phyloP scores from a whole-genome alignment of 2,329 filamentous ascomycete genomes.

The Penicillium sp. region DNA sequence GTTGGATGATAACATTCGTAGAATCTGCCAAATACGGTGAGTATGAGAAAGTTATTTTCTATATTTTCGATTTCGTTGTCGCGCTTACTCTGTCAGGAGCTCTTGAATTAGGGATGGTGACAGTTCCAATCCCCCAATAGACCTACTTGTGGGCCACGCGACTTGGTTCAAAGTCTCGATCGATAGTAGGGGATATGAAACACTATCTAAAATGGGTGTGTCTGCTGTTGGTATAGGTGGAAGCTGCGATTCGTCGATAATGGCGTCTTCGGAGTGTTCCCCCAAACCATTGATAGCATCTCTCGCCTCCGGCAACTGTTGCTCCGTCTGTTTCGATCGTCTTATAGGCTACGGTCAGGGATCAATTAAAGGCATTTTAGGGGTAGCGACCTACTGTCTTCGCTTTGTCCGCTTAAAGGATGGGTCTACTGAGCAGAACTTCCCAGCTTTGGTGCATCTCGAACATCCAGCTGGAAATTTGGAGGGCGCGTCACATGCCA shows the following conservation, averaged over 20 bases:
- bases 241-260: neutral
- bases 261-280: neutral
- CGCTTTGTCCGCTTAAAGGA: slow-evolving; percentile 2
- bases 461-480: slow-evolving; percentile 13
- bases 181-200: neutral
- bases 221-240: neutral
- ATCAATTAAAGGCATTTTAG: neutral
- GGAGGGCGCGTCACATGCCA: slow-evolving; percentile 5
- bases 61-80: neutral
- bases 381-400: slow-evolving; percentile 3
- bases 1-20: slow-evolving; percentile 5
- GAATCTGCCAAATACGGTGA: neutral
- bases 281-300: neutral
- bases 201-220: neutral
- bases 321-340: slow-evolving; percentile 2
- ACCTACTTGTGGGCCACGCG: neutral
- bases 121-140: slow-evolving; percentile 7
- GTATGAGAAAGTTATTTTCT: neutral
- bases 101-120: neutral
- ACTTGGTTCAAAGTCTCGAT: neutral
- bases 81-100: slow-evolving; percentile 2
- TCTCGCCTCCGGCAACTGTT: slow-evolving; percentile 5
- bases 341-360: neutral
- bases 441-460: slow-evolving; percentile 10
- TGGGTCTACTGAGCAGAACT: slow-evolving; percentile 9